Base-by-base conservation (phyloP, 768 basidiomycete species). In the Tricholoma hemisulphureum region DNA sequence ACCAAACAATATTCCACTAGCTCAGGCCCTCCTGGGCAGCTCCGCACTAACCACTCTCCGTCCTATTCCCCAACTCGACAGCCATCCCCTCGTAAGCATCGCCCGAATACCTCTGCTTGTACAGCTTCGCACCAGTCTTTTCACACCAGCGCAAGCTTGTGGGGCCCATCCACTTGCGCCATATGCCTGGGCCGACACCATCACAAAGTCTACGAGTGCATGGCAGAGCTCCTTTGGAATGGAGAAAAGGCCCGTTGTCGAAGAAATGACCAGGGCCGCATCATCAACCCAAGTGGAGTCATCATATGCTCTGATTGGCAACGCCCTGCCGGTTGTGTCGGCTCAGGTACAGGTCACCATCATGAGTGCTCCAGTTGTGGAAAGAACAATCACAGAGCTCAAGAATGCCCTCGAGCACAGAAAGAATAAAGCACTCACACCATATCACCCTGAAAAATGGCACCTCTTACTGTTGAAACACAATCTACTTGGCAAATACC, bases 291-390 rank as follows among this genome's bases (percentile, higher is more conserved):
- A 1, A 52, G 56, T 3, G 67, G 69, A 1, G 48, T 41, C 6
- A 31, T 57, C 5, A 43, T 80, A 2, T 80, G 78, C 64, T 49
- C 62, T 48, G 61, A 74, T 29, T 80, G 68, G 69, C 73, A 80
- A 34, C 28, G 46, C 0, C n/a, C 55, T 0, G 21, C 26, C 11
- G 69, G 73, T 0, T 80, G 76, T 60, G 26, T 16, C 0, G 55
- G 34, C 37, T 58, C 26, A 14, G 51, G 58, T 5, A 71, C 75
- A 61, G 53, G 61, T 11, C 32, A 61, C 26, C 49, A 55, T 0
- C 79, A 81, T 65, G 52, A 71, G 11, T 81, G 79, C 67, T 79
- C 78, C 0, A 78, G 80, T 1, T 80, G 80, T 51, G 73, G 75
- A 35, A 48, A n/a, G n/a, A n/a, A n/a, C n/a, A n/a, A n/a, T n/a